Evolutionary conservation across 805 yeast genomes (phyloP), one percentile per base, ranked within the genome.

Genomic region (Ogataea nakhonphanomensis): DNA sequence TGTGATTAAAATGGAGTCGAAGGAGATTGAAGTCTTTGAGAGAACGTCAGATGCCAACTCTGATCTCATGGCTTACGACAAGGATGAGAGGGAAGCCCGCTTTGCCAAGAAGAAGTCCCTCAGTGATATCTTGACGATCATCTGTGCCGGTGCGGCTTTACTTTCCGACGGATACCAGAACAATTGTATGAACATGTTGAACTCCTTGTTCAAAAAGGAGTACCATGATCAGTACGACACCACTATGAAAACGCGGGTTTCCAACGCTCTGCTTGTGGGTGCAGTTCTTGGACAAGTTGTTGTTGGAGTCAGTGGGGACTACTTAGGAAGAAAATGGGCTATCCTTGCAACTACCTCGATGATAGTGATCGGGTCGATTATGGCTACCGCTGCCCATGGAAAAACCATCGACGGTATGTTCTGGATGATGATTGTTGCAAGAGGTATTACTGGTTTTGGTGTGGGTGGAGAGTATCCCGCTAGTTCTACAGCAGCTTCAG

Each of bases 391-490:
- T 25, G 58, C 81, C 32, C 76, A 78, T 62, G 84, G 84, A 28
- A 53, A 45, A 1, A 49, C 78, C 12, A 36, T 37, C n/a, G 41
- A 61, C 8, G 75, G 75, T 7, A 59, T 73, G 64, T 67, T 74
- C 45, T 73, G 78, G 78, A 71, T 73, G 81, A 65, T 84, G 53
- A 75, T 79, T 33, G 78, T 84, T n/a, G 67, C 76, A 45, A 71
- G 91, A 59, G 91, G 91, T 51, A 70, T 81, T 8, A 77, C 83
- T 34, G 95, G 93, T 32, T 76, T 82, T 48, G 93, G 93, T 50
- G 77, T 79, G 44, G 85, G 84, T 46, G 84, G 46, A 8, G 85
- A 79, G 54, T 79, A 79, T 56, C 84, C 86, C 7, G 72, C 78
- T 47, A 74, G 80, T 35, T 78, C 83, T 5, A 75, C 80, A 8